These are phyloP conservation scores for Sistotremastrum niveocremeum DNA, from an alignment of 768 basidiomycete species.

Conservation along the genomic window DNA sequence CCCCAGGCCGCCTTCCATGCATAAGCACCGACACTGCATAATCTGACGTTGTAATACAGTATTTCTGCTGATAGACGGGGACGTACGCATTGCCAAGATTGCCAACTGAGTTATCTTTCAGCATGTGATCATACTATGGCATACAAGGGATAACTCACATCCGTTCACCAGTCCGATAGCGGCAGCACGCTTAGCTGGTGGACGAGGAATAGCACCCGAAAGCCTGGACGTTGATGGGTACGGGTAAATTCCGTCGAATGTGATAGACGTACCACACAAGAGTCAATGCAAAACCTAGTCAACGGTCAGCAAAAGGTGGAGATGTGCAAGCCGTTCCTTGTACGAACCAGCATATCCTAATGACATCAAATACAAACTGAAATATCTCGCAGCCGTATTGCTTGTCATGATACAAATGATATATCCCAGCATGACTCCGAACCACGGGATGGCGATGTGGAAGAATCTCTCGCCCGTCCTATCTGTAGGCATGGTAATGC, in stretches of 20 bases:
- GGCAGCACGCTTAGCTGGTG: constrained; percentile 10
- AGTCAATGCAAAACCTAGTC: constrained; percentile 27
- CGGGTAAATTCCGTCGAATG: too few species aligned
- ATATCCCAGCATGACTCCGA: neutral
- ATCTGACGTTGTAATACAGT: too few species aligned
- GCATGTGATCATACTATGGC: too few species aligned
- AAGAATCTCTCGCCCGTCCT: constrained; percentile 3
- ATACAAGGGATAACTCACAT: too few species aligned
- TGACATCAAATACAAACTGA: neutral
- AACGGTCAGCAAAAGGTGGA: neutral
- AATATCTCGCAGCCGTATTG: neutral
- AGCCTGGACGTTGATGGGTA: too few species aligned
- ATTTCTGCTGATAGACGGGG: too few species aligned
- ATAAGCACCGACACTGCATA: too few species aligned
- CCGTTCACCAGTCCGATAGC: constrained; percentile 11
- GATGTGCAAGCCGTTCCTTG: neutral
- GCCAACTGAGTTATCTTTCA: too few species aligned
- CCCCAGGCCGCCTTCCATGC: too few species aligned
- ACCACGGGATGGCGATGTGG: constrained; percentile 1
- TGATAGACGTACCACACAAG: constrained; percentile 31
- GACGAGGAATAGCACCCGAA: neutral
- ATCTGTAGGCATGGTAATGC: neutral
- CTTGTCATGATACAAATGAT: neutral
- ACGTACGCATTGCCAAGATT: too few species aligned
- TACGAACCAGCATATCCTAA: too few species aligned